Evolutionary conservation across 345 rosid species (phyloP), one percentile per base, ranked within the genome.

Genomic region (Linum lewisii): DNA sequence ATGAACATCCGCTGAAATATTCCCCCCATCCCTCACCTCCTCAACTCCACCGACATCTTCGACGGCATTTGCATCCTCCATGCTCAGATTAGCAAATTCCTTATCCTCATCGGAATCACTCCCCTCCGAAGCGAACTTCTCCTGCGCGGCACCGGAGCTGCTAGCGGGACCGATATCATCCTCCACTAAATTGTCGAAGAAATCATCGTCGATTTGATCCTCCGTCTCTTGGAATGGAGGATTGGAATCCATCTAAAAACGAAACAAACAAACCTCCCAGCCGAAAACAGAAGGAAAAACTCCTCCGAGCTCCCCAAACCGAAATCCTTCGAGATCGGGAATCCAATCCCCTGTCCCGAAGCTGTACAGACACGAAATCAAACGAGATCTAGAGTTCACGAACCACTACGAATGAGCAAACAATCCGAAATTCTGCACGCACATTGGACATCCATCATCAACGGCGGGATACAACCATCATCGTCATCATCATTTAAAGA

Each of bases 171-270:
- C 47, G 29, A 77, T 70, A 62, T 85, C 77, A 52, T 84, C 97
- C 21, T 87, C 85, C 32, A 89, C 97, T 68, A 93, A 83, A 60
- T 85, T 87, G 71, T 93, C 92, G 61, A 93, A 93, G 83, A 93
- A 93, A 81, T 89, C 97, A 79, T 84, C 95, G 26, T 94, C 99
- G 61, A 92, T 85, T 79, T 87, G 92, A 87, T 94, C 99, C 83
- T 89, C 99, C 86, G 84, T 58, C 73, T 32, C 64, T 14, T 69
- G 75, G 44, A 80, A 81, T 62, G 92, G 82, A 85, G 88, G 74
- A 81, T 64, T 81, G n/a, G 87, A 81, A 76, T 87, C 96, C 99
- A 93, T 93, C 51, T 42, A 58, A 58, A 38, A 58, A 69, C 51
- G 47, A 21, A 47, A 62, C 61, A 47, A 42, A 74, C 44, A 54